Evolutionary conservation across 306 rosid species (phyloP).

Genomic region (Casuarina glauca): DNA sequence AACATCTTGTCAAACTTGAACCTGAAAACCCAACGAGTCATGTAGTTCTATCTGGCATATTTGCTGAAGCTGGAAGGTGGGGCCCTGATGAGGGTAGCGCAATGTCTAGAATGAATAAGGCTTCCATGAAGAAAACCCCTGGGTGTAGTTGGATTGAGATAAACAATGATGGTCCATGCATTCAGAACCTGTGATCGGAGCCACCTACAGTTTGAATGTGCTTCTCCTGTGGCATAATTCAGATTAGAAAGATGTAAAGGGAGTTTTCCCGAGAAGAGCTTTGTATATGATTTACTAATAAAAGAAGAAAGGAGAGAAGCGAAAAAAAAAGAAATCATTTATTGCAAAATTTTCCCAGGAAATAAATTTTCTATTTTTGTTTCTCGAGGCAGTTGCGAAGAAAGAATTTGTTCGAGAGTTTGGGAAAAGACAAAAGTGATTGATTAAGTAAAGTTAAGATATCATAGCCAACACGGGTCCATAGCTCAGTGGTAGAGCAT

Average conservation of each 20-base stretch:
- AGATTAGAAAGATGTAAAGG: constrained; percentile 15
- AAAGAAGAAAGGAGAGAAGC: not conserved
- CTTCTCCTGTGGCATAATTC: constrained; percentile 5
- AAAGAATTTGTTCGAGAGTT: no score
- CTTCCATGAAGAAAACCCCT: constrained; percentile 59
- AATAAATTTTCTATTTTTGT: not conserved
- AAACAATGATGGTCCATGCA: constrained; percentile 28
- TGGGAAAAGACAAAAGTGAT: not conserved
- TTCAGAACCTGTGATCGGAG: constrained; percentile 14
- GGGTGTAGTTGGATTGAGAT: constrained; percentile 69
- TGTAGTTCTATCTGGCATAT: constrained; percentile 56
- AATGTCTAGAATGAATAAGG: constrained; percentile 42
- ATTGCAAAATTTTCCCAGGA: not conserved
- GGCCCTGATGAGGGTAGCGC: constrained; percentile 37
- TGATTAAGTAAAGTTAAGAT: not conserved
- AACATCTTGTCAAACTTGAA: constrained; percentile 62
- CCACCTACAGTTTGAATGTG: constrained; percentile 19
- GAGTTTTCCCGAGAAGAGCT: constrained; percentile 20
- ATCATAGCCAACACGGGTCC: constrained; percentile 21
- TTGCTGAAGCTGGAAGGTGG: constrained; percentile 63
- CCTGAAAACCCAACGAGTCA: constrained; percentile 58
- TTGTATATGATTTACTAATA: not conserved
- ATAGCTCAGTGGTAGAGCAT: constrained; percentile 92
- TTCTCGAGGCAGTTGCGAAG: not conserved
- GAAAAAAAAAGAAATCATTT: not conserved